Percentiles rank a stretch among this genome's conserved stretches.
phyloP scores from a whole-genome alignment of 257 asterid genomes.

The Coffea eugenioides region DNA sequence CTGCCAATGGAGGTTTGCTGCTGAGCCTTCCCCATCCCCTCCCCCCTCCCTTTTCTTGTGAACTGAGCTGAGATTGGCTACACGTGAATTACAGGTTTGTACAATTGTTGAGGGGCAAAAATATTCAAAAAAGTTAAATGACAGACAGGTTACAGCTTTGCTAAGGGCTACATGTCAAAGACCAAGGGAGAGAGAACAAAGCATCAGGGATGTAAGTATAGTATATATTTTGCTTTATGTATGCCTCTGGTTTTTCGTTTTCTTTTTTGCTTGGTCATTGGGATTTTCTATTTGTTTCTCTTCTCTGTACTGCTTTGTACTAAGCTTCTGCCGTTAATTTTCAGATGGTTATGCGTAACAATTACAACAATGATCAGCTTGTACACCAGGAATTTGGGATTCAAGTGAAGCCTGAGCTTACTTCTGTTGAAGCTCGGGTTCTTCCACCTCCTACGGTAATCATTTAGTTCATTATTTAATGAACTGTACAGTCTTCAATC shows the following conservation, averaged over 20 bases:
- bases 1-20: slow-evolving; percentile 81
- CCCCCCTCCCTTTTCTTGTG: background rate
- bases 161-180: slow-evolving; percentile 79
- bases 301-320: background rate
- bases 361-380: slow-evolving; percentile 31
- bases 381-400: slow-evolving; percentile 61
- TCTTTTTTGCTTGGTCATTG: background rate
- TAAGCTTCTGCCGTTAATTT: background rate
- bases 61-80: background rate
- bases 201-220: slow-evolving; percentile 35
- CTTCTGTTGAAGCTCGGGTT: slow-evolving; percentile 68
- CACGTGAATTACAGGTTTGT: slow-evolving; percentile 42
- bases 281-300: background rate
- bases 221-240: background rate
- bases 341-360: slow-evolving; percentile 45
- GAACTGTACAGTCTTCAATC: background rate
- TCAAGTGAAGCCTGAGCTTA: slow-evolving; percentile 34
- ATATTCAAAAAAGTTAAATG: slow-evolving; percentile 48
- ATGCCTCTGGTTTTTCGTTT: background rate
- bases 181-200: slow-evolving; percentile 32
- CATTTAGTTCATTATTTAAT: background rate
- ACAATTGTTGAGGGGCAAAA: slow-evolving; percentile 59
- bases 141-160: slow-evolving; percentile 59
- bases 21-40: background rate
- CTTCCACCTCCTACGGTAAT: slow-evolving; percentile 69